These are phyloP conservation scores for Hypoxylon sp. DNA, from an alignment of 2,329 filamentous ascomycete species.

Conservation along the genomic window DNA sequence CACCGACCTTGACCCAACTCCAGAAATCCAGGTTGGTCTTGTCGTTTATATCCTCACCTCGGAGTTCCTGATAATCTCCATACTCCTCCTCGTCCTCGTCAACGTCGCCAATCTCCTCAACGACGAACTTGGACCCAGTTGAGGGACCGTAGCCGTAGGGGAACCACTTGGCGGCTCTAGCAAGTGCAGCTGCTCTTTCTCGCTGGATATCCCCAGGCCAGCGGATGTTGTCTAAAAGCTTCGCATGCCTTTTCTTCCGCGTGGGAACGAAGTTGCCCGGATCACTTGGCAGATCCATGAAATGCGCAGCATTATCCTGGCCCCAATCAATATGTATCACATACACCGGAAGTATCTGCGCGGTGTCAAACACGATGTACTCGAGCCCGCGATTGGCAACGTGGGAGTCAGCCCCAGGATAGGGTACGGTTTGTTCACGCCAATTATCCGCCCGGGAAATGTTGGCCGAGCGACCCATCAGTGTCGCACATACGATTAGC, in stretches of 20 bases:
- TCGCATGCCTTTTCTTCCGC: conserved; percentile 38
- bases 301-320: conserved; percentile 50
- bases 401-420: conserved; percentile 55
- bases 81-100: conserved; percentile 60
- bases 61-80: conserved; percentile 56
- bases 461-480: conserved; percentile 59
- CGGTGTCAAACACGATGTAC: conserved; percentile 60
- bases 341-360: conserved; percentile 60
- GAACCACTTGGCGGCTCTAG: conserved; percentile 61
- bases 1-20: conserved; percentile 46
- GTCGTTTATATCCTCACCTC: conserved; percentile 44
- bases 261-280: conserved; percentile 36
- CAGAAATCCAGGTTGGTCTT: conserved; percentile 43
- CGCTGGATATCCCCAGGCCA: conserved; percentile 55
- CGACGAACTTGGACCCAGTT: conserved; percentile 58
- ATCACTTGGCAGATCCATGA: conserved; percentile 43
- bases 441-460: conserved; percentile 51
- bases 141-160: conserved; percentile 62
- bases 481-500: conserved; percentile 60
- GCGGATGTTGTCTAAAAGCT: conserved; percentile 38
- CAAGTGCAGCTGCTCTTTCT: conserved; percentile 55
- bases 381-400: conserved; percentile 55
- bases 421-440: conserved; percentile 45
- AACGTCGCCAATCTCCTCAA: conserved; percentile 61
- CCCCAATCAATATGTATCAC: conserved; percentile 61